These are phyloP conservation scores for Knufia fluminis DNA, from an alignment of 2,329 filamentous ascomycete species.

Conservation along the genomic window DNA sequence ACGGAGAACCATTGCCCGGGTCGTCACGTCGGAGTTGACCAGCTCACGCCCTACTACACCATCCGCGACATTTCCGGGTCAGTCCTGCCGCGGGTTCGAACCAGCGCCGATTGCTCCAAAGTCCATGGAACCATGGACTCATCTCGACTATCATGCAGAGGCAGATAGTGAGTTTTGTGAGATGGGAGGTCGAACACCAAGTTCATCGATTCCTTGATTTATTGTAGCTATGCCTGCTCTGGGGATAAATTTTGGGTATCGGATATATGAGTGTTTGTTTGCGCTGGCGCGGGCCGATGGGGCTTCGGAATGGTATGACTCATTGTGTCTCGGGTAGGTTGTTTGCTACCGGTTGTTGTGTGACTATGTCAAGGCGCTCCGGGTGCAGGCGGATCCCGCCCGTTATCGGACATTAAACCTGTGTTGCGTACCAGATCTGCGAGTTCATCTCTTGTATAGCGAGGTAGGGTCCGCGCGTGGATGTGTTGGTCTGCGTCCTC, in stretches of 20 bases:
- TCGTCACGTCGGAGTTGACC: background rate
- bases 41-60: background rate
- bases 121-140: background rate
- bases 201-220: background rate
- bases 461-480: background rate
- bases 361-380: background rate
- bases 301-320: too few relatives aligned
- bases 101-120: background rate
- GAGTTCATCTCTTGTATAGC: constrained; percentile 3
- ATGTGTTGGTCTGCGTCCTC: background rate
- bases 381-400: background rate
- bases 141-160: background rate
- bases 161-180: background rate
- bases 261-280: background rate
- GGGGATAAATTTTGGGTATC: background rate
- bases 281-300: background rate
- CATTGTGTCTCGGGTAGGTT: background rate
- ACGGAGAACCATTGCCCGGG: background rate
- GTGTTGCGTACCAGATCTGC: constrained; percentile 5
- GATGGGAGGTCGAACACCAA: background rate
- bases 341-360: background rate
- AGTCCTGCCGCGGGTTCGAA: background rate
- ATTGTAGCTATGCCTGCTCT: background rate
- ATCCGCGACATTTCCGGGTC: background rate
- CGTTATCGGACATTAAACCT: background rate